Evolutionary conservation across 164 flowering plant species (phyloP).

Genomic region (Stephania yunnanensis): DNA sequence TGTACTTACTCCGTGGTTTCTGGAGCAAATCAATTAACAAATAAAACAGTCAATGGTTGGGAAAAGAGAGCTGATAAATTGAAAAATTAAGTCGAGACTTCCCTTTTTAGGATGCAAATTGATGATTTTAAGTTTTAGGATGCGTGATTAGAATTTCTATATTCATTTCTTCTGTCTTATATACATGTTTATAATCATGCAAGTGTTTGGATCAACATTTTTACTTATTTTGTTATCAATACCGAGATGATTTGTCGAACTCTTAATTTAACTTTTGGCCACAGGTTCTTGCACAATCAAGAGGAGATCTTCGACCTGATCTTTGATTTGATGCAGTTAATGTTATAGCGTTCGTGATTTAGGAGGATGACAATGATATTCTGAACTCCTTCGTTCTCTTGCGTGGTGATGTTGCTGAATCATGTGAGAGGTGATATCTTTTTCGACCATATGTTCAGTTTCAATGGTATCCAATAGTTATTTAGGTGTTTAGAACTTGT

Average conservation of each 20-base stretch:
- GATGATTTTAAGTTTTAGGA: no score
- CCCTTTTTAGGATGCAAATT: no score
- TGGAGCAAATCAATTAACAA: background rate
- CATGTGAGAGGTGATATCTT: no score
- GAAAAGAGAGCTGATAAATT: no score
- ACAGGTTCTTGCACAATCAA: slow-evolving; percentile 82
- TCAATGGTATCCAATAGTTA: no score
- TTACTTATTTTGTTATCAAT: background rate
- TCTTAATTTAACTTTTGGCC: slow-evolving; percentile 5
- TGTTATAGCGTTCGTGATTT: slow-evolving; percentile 54
- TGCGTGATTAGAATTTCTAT: slow-evolving; percentile 30
- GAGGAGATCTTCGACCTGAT: slow-evolving; percentile 85
- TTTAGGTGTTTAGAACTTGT: no score
- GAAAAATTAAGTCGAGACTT: no score
- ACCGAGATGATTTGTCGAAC: background rate
- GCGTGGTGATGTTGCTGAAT: slow-evolving; percentile 28
- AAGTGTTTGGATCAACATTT: background rate
- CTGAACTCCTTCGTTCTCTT: slow-evolving; percentile 52
- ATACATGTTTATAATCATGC: background rate
- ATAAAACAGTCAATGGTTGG: background rate
- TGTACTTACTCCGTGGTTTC: no score
- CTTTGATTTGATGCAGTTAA: slow-evolving; percentile 84
- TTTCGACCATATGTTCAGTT: no score
- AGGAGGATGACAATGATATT: slow-evolving; percentile 47
- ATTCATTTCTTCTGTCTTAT: background rate